phyloP scores from a whole-genome alignment of 768 basidiomycete species.

The Tulasnella sp. region DNA sequence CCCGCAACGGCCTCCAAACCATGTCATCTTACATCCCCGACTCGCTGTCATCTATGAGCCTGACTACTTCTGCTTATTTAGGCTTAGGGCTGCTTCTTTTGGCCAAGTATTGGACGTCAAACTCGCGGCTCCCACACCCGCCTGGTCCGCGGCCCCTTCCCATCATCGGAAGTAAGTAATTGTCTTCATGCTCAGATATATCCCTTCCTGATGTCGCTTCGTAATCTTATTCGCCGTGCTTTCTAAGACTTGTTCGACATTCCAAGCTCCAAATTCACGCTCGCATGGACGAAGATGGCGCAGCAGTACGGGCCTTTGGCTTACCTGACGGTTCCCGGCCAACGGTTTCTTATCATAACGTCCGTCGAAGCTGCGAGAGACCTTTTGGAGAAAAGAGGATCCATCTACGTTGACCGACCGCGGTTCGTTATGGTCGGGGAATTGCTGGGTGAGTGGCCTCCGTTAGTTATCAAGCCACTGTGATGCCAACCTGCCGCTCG shows the following conservation, averaged over 20 bases:
- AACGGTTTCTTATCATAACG: conserved; percentile 30
- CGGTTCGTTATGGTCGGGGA: not conserved
- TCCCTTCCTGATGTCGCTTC: not conserved
- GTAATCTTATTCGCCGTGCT: not conserved
- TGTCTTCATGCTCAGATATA: too few relatives aligned
- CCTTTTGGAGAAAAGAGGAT: conserved; percentile 36
- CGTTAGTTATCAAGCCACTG: too few relatives aligned
- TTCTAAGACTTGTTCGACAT: conserved; percentile 40
- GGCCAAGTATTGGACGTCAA: not conserved
- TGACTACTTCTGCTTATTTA: not conserved
- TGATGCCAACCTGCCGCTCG: too few relatives aligned
- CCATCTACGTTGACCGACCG: conserved; percentile 36
- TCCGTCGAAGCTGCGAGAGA: conserved; percentile 33
- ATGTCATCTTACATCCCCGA: not conserved
- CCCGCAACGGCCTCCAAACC: not conserved
- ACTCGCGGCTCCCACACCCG: not conserved
- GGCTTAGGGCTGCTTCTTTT: not conserved
- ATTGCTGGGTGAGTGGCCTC: not conserved
- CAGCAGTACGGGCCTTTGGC: conserved; percentile 25
- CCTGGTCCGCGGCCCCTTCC: not conserved
- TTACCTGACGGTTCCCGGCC: conserved; percentile 22
- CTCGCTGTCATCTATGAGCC: not conserved
- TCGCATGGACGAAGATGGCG: conserved; percentile 26
- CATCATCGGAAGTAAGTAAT: not conserved
- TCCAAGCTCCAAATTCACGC: not conserved